Conservation (phyloP, 176 grass and related monocot genomes). For the Avena atlantica region DNA sequence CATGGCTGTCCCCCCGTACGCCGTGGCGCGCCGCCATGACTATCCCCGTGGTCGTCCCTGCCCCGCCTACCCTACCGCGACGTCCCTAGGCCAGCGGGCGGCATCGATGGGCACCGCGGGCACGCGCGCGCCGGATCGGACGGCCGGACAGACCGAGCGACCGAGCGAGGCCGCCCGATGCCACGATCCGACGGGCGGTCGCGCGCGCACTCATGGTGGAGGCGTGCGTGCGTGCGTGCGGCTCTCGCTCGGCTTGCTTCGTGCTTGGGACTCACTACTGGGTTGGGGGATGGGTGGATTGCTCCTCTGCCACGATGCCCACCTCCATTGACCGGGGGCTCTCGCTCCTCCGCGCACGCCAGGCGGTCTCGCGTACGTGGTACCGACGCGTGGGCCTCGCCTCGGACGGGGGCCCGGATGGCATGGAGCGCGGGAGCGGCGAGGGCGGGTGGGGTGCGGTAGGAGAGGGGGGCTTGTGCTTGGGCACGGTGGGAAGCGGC, state of each 20-base stretch:
- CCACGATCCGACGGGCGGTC: slow-evolving; percentile 14
- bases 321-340: slow-evolving; percentile 44
- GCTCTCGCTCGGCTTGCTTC: slow-evolving; percentile 25
- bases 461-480: background rate
- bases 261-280: slow-evolving; percentile 18
- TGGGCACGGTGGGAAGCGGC: slow-evolving; percentile 46
- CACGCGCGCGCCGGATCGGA: slow-evolving; percentile 24
- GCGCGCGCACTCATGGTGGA: slow-evolving; percentile 7
- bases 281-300: slow-evolving; percentile 37
- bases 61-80: slow-evolving; percentile 25
- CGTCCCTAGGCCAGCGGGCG: slow-evolving; percentile 20
- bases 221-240: background rate
- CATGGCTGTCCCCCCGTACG: slow-evolving; percentile 14
- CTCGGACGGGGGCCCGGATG: rapidly evolving
- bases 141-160: background rate
- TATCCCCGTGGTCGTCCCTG: background rate
- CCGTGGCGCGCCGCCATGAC: slow-evolving; percentile 27
- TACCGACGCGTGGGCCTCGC: background rate
- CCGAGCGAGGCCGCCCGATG: background rate
- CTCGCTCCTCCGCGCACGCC: background rate
- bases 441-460: background rate
- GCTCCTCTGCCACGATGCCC: slow-evolving; percentile 52
- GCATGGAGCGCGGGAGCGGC: background rate
- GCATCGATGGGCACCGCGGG: slow-evolving; percentile 29
- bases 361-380: background rate